Percentiles rank a stretch among this genome's conserved stretches.
phyloP scores from a whole-genome alignment of 163 green algal genomes.

The Chlorella variabilis region DNA sequence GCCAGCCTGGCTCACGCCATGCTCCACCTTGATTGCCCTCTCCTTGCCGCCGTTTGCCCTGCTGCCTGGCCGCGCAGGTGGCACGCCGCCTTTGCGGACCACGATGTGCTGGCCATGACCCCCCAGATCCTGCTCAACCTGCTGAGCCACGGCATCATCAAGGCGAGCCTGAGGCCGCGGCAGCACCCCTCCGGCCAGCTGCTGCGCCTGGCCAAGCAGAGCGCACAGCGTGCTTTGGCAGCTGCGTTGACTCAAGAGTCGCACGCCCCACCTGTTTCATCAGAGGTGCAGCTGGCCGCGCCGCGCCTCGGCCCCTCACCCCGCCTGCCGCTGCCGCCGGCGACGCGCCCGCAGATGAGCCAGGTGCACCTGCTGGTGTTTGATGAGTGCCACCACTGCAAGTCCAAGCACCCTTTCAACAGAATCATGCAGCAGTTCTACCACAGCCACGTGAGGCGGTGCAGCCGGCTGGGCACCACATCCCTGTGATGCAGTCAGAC shows the following conservation, averaged over 20 bases:
- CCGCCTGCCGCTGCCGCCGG: no score
- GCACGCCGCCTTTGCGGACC: constrained; percentile 35
- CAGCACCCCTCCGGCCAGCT: background rate
- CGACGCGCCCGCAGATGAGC: constrained; percentile 36
- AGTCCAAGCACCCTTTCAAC: constrained; percentile 60
- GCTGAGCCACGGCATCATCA: constrained; percentile 58
- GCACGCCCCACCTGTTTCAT: no score
- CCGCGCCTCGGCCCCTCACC: no score
- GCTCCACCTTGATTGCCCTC: no score
- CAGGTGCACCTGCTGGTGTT: constrained; percentile 67
- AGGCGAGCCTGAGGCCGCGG: constrained; percentile 1
- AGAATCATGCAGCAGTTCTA: constrained; percentile 65
- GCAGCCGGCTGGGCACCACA: no score
- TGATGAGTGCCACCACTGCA: constrained; percentile 66
- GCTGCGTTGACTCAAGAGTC: background rate
- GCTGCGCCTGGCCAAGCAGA: no score
- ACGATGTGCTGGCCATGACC: constrained; percentile 68
- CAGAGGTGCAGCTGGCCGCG: background rate
- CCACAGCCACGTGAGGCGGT: background rate
- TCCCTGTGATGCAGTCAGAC: no score
- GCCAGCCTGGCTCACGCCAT: no score
- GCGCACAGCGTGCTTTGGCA: no score
- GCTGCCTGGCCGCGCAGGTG: constrained; percentile 20
- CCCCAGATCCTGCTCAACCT: constrained; percentile 69
- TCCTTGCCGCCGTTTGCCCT: background rate